Percentiles rank a stretch among this genome's conserved stretches.
Conservation (phyloP, 2,329 filamentous ascomycete species). For the Colletotrichum sp. region DNA sequence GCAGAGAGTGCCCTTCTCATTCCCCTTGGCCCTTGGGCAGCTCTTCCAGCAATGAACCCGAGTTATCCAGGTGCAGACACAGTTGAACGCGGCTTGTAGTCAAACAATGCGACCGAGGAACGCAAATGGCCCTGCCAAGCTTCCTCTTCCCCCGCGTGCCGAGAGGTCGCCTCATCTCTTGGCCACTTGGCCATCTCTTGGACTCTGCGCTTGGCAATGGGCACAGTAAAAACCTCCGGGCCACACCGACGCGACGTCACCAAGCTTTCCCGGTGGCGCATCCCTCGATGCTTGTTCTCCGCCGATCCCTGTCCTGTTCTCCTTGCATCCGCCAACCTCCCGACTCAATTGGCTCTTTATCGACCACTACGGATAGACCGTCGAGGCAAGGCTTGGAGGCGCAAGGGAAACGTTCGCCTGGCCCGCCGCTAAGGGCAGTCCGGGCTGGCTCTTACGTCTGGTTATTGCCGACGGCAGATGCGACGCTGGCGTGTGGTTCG, state of each 20-base stretch:
- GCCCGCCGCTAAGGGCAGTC: not conserved
- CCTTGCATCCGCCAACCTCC: not conserved
- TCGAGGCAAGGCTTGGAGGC: not conserved
- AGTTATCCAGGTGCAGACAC: not conserved
- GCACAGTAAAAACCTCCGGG: not conserved
- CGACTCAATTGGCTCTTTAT: not conserved
- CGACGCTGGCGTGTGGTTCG: not conserved
- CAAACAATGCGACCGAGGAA: not conserved
- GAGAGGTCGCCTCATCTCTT: constrained; percentile 18
- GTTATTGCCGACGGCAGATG: not conserved
- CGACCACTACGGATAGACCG: not conserved
- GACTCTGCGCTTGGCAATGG: not conserved
- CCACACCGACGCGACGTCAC: constrained; percentile 5
- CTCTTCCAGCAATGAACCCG: accelerated
- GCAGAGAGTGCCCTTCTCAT: not conserved
- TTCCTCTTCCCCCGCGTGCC: not conserved
- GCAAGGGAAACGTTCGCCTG: not conserved
- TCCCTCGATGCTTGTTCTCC: constrained; percentile 4
- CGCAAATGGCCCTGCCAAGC: not conserved
- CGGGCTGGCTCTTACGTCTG: not conserved
- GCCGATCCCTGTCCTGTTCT: not conserved
- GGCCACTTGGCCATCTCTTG: constrained; percentile 9
- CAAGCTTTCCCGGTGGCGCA: constrained; percentile 17
- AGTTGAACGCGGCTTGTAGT: not conserved
- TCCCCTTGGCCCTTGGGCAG: not conserved